Evolutionary conservation across 2,329 filamentous ascomycete species (phyloP).

Genomic region (Calonectria hongkongensis): DNA sequence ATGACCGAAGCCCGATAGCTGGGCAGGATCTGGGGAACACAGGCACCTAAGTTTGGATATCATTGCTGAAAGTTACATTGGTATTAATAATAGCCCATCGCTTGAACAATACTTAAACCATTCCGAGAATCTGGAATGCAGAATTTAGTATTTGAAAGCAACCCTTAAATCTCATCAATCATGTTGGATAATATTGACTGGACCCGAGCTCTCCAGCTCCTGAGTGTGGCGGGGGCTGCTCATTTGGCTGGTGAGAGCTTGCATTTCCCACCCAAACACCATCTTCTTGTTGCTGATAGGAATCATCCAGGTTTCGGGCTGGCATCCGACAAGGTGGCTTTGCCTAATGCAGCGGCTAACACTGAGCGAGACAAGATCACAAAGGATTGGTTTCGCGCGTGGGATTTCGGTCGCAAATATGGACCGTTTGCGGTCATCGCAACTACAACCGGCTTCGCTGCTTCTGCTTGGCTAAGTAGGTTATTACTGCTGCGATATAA

Average conservation of each 20-base stretch:
- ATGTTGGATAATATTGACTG: constrained; percentile 7
- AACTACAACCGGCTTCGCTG: background rate
- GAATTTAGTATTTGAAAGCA: background rate
- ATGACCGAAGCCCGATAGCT: background rate
- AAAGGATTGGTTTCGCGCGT: constrained; percentile 8
- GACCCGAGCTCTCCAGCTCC: background rate
- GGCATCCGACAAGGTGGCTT: background rate
- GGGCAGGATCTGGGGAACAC: background rate
- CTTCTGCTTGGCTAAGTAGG: background rate
- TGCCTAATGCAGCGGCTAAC: background rate
- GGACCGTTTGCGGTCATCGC: background rate
- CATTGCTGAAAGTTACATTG: background rate
- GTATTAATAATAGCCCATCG: background rate
- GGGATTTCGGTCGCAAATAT: background rate
- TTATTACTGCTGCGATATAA: background rate
- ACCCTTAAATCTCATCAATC: background rate
- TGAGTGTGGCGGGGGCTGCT: background rate
- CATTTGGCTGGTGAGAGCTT: background rate
- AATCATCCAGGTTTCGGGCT: background rate
- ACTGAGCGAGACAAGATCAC: background rate
- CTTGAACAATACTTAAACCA: background rate
- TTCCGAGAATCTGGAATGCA: background rate
- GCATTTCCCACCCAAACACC: background rate
- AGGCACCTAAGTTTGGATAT: background rate
- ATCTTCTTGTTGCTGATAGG: background rate